Evolutionary conservation across 148 eudicot species (phyloP), one percentile per base, ranked within the genome.

Genomic region (Rhododendron mucronatum): DNA sequence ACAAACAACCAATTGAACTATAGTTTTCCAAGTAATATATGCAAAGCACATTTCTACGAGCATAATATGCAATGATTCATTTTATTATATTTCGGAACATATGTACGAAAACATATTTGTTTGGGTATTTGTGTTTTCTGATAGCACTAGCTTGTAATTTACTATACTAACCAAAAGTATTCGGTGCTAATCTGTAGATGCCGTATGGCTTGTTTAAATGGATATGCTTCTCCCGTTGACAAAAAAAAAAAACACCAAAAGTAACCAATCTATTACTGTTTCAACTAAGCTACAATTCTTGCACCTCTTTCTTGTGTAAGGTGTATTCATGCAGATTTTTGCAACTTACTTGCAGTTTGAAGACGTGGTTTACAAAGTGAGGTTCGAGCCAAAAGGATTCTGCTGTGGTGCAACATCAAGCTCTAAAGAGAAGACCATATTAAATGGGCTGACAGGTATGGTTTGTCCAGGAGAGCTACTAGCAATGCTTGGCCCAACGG

Each of bases 401-500:
- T 92, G 92, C 78, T 90, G 82, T 81, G 90, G 94, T 85, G 91
- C 92, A 83, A 80, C 87, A 89, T 87, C 89, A 82, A 87, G 82
- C 81, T 87, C 89, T 8, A 90, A 86, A 83, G 98, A 97, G 83
- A 97, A 93, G 88, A 93, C 94, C 0, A 97, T 97, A 47, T 88
- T 97, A 26, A 94, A 97, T 26, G 98, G 98, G 3, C 86, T 95
- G 71, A 94, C 96, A 23, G 99, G 99, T 8, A 92, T 84, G 85
- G 99, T 95, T 18, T 88, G 88, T 51, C 98, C 98, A 2, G 98
- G 99, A 76, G 99, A 97, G 77, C 91, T 97, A 45, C 91, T 97
- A 59, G 99, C 98, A 12, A 97, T 97, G 99, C 84, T 97, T 26
- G 99, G 99, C 3, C 99, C 99, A 28, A 95, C 99, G 0, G 99